These are phyloP conservation scores for Xylariaceae sp. DNA, from an alignment of 2,329 filamentous ascomycete species.

Conservation along the genomic window DNA sequence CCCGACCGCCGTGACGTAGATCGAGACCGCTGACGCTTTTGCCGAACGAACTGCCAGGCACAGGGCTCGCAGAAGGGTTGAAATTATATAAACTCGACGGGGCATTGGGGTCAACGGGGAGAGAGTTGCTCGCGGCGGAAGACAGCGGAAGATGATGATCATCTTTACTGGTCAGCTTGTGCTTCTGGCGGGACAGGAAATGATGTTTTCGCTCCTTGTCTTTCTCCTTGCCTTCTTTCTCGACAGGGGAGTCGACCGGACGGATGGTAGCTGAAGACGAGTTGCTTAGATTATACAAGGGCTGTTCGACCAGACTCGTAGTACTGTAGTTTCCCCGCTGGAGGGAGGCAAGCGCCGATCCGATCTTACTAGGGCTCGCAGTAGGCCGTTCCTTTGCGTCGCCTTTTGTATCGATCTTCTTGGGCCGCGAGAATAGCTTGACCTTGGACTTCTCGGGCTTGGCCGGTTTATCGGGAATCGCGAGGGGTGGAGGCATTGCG, in stretches of 20 bases:
- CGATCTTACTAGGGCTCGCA: conserved; percentile 69
- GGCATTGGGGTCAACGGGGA: conserved; percentile 68
- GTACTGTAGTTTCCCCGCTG: conserved; percentile 67
- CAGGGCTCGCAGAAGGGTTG: conserved; percentile 67
- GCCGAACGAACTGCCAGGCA: conserved; percentile 63
- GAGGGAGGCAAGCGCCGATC: conserved; percentile 60
- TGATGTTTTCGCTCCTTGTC: conserved; percentile 77
- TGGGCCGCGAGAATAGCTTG: conserved; percentile 75
- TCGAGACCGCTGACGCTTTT: conserved; percentile 81
- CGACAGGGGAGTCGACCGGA: conserved; percentile 49
- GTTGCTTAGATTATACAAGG: conserved; percentile 71
- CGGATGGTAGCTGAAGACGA: conserved; percentile 73
- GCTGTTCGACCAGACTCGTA: conserved; percentile 64
- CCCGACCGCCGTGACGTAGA: conserved; percentile 70
- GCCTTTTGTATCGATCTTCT: conserved; percentile 68
- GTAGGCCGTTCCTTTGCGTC: conserved; percentile 63
- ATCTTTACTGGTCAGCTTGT: conserved; percentile 69
- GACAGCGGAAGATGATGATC: conserved; percentile 69
- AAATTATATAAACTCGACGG: conserved; percentile 77
- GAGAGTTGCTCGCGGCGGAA: conserved; percentile 72
- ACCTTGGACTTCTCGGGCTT: conserved; percentile 71
- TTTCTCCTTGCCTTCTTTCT: conserved; percentile 51
- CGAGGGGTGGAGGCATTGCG: conserved; percentile 35
- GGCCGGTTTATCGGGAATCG: conserved; percentile 53
- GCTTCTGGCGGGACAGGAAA: conserved; percentile 73